phyloP scores from a whole-genome alignment of 371 early-diverging fungal species.

The Mucor velutinosus region DNA sequence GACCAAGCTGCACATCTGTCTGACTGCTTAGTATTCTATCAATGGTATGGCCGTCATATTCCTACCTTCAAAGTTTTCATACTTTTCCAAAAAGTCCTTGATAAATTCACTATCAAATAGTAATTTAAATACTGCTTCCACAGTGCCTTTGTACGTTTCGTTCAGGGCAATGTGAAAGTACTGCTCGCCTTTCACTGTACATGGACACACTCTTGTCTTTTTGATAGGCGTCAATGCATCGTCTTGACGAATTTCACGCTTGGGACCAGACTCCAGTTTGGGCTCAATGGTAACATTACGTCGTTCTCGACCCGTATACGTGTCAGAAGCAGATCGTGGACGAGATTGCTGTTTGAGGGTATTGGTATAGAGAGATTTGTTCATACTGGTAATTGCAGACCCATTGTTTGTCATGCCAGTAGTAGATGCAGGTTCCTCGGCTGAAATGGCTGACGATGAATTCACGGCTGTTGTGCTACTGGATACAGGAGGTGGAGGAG shows the following conservation, averaged over 20 bases:
- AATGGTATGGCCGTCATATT: neutral
- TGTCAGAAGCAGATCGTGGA: constrained; percentile 23
- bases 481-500: neutral
- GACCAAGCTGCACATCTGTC: constrained; percentile 31
- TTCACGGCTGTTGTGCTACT: neutral
- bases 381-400: neutral
- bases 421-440: neutral
- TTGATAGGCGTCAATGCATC: constrained; percentile 5
- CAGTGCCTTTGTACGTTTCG: constrained; percentile 42
- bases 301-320: neutral
- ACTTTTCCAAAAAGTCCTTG: constrained; percentile 26
- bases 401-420: neutral
- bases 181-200: constrained; percentile 46
- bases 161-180: constrained; percentile 41
- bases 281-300: neutral
- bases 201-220: constrained; percentile 37
- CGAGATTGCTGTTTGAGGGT: constrained; percentile 10
- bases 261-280: neutral
- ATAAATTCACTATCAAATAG: constrained; percentile 39
- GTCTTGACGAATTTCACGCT: neutral
- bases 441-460: neutral
- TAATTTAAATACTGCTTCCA: constrained; percentile 43
- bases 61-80: constrained; percentile 38
- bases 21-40: neutral
- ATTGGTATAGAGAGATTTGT: neutral